phyloP scores from a whole-genome alignment of 2,329 filamentous ascomycete species.

The Epichloe elymi region DNA sequence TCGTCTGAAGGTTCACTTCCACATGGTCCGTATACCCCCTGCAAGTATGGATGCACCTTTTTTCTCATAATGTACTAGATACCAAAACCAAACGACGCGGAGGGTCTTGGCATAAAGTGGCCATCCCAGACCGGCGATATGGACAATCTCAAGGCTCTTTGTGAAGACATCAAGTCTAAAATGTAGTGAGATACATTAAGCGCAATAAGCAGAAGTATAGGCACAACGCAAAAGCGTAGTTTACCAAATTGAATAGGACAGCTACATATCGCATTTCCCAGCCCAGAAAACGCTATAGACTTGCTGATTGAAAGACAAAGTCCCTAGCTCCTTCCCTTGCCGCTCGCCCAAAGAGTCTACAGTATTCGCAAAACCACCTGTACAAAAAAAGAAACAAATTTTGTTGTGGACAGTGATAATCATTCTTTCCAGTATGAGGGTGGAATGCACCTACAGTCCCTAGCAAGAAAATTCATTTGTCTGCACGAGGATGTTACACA shows the following conservation, averaged over 20 bases:
- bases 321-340: too few relatives aligned
- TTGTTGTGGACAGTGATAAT: too few relatives aligned
- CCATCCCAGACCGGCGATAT: constrained; percentile 64
- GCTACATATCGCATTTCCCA: too few relatives aligned
- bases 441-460: too few relatives aligned
- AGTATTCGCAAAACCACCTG: too few relatives aligned
- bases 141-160: constrained; percentile 66
- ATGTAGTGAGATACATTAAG: constrained; percentile 41
- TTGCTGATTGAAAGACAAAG: too few relatives aligned
- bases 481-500: too few relatives aligned
- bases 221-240: background rate
- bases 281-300: too few relatives aligned
- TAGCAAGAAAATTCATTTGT: too few relatives aligned
- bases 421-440: too few relatives aligned
- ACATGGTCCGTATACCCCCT: constrained; percentile 50
- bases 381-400: too few relatives aligned
- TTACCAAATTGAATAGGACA: background rate
- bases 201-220: background rate
- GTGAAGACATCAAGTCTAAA: constrained; percentile 78
- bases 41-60: background rate
- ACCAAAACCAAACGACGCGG: constrained; percentile 74
- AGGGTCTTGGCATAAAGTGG: constrained; percentile 75
- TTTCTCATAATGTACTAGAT: constrained; percentile 42
- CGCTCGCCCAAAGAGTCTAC: too few relatives aligned
- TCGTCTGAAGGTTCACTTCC: constrained; percentile 64